A percentile compares a stretch with the other conserved stretches of the same genome.
Conservation (phyloP, 2,329 filamentous ascomycete genomes). For the Colletotrichum lindemuthianum region DNA sequence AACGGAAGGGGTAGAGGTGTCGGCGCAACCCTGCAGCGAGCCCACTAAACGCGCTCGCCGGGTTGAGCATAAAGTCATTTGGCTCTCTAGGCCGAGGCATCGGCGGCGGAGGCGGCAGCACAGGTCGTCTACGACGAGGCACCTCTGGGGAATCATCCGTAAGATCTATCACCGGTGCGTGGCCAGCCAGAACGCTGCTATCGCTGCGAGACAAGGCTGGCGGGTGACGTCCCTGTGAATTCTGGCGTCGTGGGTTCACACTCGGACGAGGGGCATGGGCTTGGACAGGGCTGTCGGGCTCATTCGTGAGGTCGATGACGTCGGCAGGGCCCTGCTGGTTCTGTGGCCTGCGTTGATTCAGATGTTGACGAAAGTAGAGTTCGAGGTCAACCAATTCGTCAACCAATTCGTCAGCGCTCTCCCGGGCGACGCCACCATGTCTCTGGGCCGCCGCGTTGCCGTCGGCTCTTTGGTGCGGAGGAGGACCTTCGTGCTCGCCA, state of each 20-base stretch:
- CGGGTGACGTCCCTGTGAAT: slow-evolving; percentile 51
- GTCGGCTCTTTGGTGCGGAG: background rate
- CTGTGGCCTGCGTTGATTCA: slow-evolving; percentile 20
- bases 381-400: slow-evolving; percentile 44
- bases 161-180: slow-evolving; percentile 59
- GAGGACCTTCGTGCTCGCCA: no score
- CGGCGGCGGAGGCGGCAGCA: slow-evolving; percentile 26
- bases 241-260: slow-evolving; percentile 54
- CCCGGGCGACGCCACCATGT: background rate
- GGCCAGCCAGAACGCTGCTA: slow-evolving; percentile 51
- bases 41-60: slow-evolving; percentile 25
- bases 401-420: slow-evolving; percentile 40
- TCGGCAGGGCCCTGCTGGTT: slow-evolving; percentile 36
- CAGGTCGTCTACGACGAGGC: slow-evolving; percentile 23
- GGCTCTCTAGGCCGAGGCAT: slow-evolving; percentile 32
- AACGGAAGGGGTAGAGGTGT: slow-evolving; percentile 25
- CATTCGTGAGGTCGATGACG: slow-evolving; percentile 62
- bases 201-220: slow-evolving; percentile 57
- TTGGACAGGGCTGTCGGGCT: slow-evolving; percentile 57
- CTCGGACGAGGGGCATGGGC: slow-evolving; percentile 28
- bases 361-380: slow-evolving; percentile 25
- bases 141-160: slow-evolving; percentile 56
- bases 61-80: slow-evolving; percentile 3
- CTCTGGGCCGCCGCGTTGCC: slow-evolving; percentile 1
- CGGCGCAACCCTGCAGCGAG: slow-evolving; percentile 23